phyloP scores from a whole-genome alignment of 2,329 filamentous ascomycete species.

The Daldinia sp. region DNA sequence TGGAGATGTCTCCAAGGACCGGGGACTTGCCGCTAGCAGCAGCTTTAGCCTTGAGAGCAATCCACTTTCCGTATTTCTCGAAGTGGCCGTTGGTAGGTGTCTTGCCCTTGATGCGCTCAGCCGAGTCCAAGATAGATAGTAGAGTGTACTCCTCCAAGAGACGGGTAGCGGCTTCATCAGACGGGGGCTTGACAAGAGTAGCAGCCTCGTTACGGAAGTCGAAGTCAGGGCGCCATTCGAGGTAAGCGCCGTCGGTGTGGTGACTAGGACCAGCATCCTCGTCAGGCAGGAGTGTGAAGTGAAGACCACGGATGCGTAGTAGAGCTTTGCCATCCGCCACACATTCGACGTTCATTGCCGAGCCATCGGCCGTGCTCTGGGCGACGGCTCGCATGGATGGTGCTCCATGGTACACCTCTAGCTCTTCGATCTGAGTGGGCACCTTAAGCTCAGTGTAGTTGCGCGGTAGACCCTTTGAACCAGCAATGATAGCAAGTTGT shows the following conservation, averaged over 20 bases:
- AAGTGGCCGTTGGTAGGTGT: conserved; percentile 4
- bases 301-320: conserved; percentile 18
- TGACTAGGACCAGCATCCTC: conserved; percentile 4
- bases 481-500: conserved; percentile 21
- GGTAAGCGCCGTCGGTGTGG: conserved; percentile 22
- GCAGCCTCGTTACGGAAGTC: conserved; percentile 18
- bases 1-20: background rate
- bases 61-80: conserved; percentile 14
- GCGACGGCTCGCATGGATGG: conserved; percentile 14
- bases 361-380: background rate
- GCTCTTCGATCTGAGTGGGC: conserved; percentile 22
- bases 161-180: conserved; percentile 10
- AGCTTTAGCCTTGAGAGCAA: background rate
- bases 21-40: conserved; percentile 10
- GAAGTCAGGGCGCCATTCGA: conserved; percentile 23
- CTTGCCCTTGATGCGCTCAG: conserved; percentile 11
- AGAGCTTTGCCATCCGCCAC: conserved; percentile 14
- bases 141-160: conserved; percentile 18
- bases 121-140: conserved; percentile 15
- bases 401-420: conserved; percentile 16
- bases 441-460: conserved; percentile 22
- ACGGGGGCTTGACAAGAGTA: conserved; percentile 14
- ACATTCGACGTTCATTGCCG: conserved; percentile 13
- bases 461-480: conserved; percentile 15
- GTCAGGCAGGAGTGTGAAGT: conserved; percentile 14